These are phyloP conservation scores for Pseudogymnoascus sp. DNA, from an alignment of 2,329 filamentous ascomycete genomes.

Conservation along the genomic window DNA sequence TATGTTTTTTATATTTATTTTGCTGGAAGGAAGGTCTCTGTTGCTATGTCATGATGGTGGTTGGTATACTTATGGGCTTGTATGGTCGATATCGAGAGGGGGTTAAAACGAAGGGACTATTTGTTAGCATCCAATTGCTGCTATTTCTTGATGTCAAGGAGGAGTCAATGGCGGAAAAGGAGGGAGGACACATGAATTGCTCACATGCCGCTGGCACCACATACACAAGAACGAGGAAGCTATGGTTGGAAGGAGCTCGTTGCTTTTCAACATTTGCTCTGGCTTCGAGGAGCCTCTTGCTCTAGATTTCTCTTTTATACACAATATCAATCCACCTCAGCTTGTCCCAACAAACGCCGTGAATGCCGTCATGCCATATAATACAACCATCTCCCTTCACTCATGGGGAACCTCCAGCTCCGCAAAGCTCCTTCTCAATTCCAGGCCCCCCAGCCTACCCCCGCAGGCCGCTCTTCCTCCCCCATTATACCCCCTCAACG, in stretches of 20 bases:
- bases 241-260: neutral
- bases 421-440: neutral
- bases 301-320: neutral
- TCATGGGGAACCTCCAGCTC: neutral
- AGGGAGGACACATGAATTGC: neutral
- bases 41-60: neutral
- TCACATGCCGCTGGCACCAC: neutral
- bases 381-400: neutral
- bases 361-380: slow-evolving; percentile 6
- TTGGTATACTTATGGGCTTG: neutral
- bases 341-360: slow-evolving; percentile 4
- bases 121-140: neutral
- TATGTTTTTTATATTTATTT: neutral
- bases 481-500: slow-evolving; percentile 13
- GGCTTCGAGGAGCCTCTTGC: neutral
- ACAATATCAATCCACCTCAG: slow-evolving; percentile 3
- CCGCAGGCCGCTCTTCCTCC: neutral
- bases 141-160: neutral
- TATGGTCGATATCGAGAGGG: neutral
- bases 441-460: neutral
- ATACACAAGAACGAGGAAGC: neutral
- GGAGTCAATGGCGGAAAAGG: neutral
- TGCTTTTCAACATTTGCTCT: slow-evolving; percentile 1
- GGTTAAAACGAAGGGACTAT: neutral
- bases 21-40: neutral